phyloP scores from a whole-genome alignment of 495 filamentous ascomycete species.

The Alectoria sarmentosa region DNA sequence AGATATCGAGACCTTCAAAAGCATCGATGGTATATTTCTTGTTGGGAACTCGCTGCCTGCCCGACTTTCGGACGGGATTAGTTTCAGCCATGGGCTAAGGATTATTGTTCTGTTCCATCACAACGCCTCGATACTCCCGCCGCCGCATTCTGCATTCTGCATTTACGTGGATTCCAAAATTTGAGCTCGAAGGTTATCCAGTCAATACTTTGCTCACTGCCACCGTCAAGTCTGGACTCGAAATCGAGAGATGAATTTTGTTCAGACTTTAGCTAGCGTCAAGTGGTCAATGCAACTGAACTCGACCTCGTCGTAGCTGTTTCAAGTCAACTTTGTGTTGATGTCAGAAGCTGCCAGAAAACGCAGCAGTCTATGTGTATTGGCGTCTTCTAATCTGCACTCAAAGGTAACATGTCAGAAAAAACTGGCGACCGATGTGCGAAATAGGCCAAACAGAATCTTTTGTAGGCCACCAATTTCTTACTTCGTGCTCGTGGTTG shows the following conservation, averaged over 20 bases:
- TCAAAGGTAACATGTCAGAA: no score
- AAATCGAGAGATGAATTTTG: not conserved
- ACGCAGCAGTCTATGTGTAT: no score
- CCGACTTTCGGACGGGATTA: conserved; percentile 23
- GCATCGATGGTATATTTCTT: conserved; percentile 24
- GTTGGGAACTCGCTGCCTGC: conserved; percentile 26
- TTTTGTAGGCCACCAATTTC: no score
- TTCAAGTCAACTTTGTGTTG: no score
- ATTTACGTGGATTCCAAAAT: not conserved
- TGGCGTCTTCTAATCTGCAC: no score
- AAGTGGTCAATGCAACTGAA: not conserved
- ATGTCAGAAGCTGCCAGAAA: no score
- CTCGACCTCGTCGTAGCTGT: not conserved
- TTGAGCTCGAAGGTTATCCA: not conserved
- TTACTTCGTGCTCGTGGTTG: no score
- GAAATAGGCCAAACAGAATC: no score
- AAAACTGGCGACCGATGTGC: no score
- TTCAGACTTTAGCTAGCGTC: not conserved
- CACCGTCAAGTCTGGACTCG: not conserved
- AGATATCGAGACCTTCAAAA: conserved; percentile 21
- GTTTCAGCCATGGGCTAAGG: conserved; percentile 2
- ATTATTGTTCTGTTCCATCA: not conserved
- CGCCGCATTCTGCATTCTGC: no score
- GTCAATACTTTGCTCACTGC: not conserved
- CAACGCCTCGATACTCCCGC: not conserved